These are phyloP conservation scores for Phylloporus sp. DNA, from an alignment of 768 basidiomycete genomes.

Conservation along the genomic window DNA sequence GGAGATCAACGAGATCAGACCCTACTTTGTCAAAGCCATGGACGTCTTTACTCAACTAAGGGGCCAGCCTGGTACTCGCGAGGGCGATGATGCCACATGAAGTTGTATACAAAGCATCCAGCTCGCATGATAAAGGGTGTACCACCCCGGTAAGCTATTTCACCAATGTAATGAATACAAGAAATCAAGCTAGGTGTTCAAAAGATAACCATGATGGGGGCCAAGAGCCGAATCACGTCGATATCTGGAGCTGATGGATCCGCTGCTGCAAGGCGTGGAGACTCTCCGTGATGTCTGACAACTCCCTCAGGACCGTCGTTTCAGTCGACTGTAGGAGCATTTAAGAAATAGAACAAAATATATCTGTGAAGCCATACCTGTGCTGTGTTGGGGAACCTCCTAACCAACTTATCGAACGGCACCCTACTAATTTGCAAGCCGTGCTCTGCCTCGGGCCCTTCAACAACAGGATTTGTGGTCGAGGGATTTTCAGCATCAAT, in stretches of 20 bases:
- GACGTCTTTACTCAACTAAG: slow-evolving; percentile 59
- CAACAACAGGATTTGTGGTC: slow-evolving; percentile 57
- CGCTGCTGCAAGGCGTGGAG: slow-evolving; percentile 36
- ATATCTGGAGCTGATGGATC: slow-evolving; percentile 28
- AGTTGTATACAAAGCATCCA: no score
- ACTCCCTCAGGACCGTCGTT: slow-evolving; percentile 59
- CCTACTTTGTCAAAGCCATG: slow-evolving; percentile 85
- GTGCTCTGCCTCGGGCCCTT: slow-evolving; percentile 46
- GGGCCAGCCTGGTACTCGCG: slow-evolving; percentile 13
- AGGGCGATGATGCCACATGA: slow-evolving; percentile 5
- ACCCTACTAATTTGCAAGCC: slow-evolving; percentile 69
- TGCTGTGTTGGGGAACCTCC: slow-evolving; percentile 67
- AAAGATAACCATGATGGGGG: not conserved
- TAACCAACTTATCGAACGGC: slow-evolving; percentile 64
- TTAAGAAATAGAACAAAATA: slow-evolving; percentile 3
- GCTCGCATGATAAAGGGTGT: no score
- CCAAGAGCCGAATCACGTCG: slow-evolving; percentile 2
- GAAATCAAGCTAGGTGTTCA: not conserved
- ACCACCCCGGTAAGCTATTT: slow-evolving; percentile 6
- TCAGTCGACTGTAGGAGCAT: slow-evolving; percentile 59
- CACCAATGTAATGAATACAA: not conserved
- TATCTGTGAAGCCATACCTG: slow-evolving; percentile 45
- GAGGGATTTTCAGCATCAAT: slow-evolving; percentile 52
- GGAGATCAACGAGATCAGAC: slow-evolving; percentile 93
- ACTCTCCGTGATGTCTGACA: slow-evolving; percentile 49